Evolutionary conservation across 1,284 basidiomycete species (phyloP).

Genomic region (Fistulinella cinereoalba): DNA sequence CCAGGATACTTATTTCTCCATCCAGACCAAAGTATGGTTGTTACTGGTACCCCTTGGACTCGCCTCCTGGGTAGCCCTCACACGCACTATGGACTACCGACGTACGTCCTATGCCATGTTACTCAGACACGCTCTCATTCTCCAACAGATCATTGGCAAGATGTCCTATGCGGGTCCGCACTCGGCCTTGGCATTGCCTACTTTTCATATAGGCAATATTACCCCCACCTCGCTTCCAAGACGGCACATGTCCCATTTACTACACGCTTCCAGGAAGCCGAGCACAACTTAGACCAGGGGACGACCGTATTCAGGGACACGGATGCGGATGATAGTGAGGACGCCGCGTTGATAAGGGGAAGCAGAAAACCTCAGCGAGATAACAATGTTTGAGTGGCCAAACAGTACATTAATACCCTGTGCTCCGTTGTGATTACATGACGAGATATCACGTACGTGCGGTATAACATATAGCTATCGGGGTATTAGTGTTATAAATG

Average conservation of each 20-base stretch:
- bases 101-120: conserved; percentile 39
- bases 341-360: conserved; percentile 23
- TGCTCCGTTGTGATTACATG: neutral
- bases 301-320: conserved; percentile 7
- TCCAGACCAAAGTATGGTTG: conserved; percentile 65
- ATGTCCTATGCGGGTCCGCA: conserved; percentile 51
- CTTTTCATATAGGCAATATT: conserved; percentile 49
- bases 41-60: conserved; percentile 57
- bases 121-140: neutral
- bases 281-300: neutral
- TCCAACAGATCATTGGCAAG: conserved; percentile 49
- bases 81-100: conserved; percentile 65
- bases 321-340: conserved; percentile 36
- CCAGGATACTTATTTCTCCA: neutral
- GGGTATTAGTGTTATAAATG: too few species aligned
- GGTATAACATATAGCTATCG: too few species aligned
- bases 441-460: too few species aligned
- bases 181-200: conserved; percentile 50
- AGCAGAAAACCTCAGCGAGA: conserved; percentile 8
- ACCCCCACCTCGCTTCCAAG: conserved; percentile 33
- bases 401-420: neutral
- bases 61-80: conserved; percentile 66
- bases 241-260: conserved; percentile 47
- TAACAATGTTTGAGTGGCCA: neutral
- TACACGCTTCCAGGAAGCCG: conserved; percentile 34